Evolutionary conservation across 177 flowering plant genomes (phyloP), one percentile per base, ranked within the genome.

Genomic region (Telopea speciosissima): DNA sequence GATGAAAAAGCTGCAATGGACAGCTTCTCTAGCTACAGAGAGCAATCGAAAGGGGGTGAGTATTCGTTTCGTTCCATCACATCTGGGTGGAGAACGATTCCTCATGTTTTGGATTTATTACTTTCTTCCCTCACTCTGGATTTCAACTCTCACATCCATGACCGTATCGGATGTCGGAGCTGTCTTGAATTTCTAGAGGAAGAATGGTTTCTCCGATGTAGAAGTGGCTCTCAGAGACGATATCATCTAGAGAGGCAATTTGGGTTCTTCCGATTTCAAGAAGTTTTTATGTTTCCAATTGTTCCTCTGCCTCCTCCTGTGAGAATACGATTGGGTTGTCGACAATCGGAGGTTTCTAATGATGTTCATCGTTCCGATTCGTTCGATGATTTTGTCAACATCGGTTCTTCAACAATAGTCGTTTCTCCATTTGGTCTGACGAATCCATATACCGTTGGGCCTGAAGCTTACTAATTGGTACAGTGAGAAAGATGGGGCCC

Each of bases 191-290:
- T 91, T 89, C 71, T 61, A 91, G 75, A 83, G 87, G 66, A 79
- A 74, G 21, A 82, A 89, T 62, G 90, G 91, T 5, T 76, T 89
- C 12, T 69, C 77, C 2, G 88, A 87, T 68, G 84, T 87, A 8
- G 98, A 91, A 80, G 75, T 80, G 5, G 97, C 91, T 23, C 87
- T 91, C 59, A 76, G 70, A 68, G 83, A 85, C 65, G 98, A 93
- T 22, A 64, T 90, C 23, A 71, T 58, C 26, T 86, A 88, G 59
- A 85, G 80, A 70, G 72, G 69, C 1, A 76, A 75, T 16, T 45
- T 81, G 73, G 81, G 76, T 33, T 77, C 80, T 24, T 81, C 79
- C 62, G 91, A 89, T 69, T 84, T 79, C 58, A 84, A 85, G 80
- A 88, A 70, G 31, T n/a, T n/a, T 89, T 87, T 66, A 21, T 86